A percentile compares a stretch with the other conserved stretches of the same genome.
Evolutionary conservation across 331 rosid species (phyloP).

Genomic region (Dryas integrifolia): DNA sequence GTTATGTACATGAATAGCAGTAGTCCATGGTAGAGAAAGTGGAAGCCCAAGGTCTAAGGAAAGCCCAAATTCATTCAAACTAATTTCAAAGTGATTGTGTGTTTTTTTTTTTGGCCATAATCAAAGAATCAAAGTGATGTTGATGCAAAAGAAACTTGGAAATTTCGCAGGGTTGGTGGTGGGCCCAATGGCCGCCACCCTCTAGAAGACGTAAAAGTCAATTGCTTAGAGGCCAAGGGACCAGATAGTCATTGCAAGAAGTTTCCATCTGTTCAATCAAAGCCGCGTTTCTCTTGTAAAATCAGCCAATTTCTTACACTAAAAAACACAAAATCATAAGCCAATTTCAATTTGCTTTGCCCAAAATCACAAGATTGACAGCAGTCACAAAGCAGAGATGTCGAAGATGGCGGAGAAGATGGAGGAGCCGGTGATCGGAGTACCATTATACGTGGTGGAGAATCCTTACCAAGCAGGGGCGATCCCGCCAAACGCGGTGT

Average conservation of each 20-base stretch:
- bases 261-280: neutral
- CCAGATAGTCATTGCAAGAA: neutral
- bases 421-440: slow-evolving; percentile 51
- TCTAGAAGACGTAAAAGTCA: neutral
- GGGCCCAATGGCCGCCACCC: no score
- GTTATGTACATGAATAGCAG: no score
- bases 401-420: slow-evolving; percentile 47
- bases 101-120: no score
- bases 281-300: neutral
- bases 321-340: no score
- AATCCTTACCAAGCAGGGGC: slow-evolving; percentile 56
- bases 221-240: neutral
- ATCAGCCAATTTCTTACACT: neutral
- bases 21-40: no score
- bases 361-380: neutral
- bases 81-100: no score
- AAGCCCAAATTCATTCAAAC: no score
- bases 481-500: slow-evolving; percentile 63
- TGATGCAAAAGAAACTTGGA: no score
- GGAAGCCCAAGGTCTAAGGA: no score
- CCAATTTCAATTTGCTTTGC: no score
- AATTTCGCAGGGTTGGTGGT: no score
- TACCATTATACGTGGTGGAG: slow-evolving; percentile 47
- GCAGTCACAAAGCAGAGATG: slow-evolving; percentile 28
- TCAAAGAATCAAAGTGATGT: no score